Evolutionary conservation across 164 flowering plant genomes (phyloP).

Genomic region (Stephania cephalantha): DNA sequence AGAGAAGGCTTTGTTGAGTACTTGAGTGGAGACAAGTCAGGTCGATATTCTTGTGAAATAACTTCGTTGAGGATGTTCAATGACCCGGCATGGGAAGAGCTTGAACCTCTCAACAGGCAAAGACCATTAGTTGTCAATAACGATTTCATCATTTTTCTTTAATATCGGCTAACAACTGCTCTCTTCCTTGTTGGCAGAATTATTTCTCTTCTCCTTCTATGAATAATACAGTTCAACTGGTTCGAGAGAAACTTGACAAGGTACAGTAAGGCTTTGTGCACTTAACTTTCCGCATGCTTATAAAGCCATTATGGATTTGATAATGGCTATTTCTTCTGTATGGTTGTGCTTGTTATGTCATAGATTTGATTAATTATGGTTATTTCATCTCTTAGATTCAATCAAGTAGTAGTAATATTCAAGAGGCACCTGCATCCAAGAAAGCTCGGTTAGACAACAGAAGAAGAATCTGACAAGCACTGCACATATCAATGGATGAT

Average conservation of each 20-base stretch:
- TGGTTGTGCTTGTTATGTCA: neutral
- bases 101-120: neutral
- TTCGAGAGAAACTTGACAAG: slow-evolving; percentile 79
- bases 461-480: slow-evolving; percentile 52
- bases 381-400: slow-evolving; percentile 39
- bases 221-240: slow-evolving; percentile 73
- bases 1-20: neutral
- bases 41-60: neutral
- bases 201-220: slow-evolving; percentile 77
- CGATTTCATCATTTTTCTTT: neutral
- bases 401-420: slow-evolving; percentile 42
- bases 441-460: slow-evolving; percentile 64
- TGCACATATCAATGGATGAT: neutral
- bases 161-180: neutral
- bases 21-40: neutral
- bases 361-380: neutral
- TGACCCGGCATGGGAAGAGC: neutral
- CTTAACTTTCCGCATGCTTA: neutral
- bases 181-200: slow-evolving; percentile 35
- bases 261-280: slow-evolving; percentile 24
- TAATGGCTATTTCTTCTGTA: neutral
- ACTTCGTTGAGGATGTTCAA: neutral
- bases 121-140: neutral
- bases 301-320: too few species aligned
- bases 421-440: slow-evolving; percentile 49